These are phyloP conservation scores for Dactylorhiza incarnata DNA, from an alignment of 106 monocot species.

Conservation along the genomic window DNA sequence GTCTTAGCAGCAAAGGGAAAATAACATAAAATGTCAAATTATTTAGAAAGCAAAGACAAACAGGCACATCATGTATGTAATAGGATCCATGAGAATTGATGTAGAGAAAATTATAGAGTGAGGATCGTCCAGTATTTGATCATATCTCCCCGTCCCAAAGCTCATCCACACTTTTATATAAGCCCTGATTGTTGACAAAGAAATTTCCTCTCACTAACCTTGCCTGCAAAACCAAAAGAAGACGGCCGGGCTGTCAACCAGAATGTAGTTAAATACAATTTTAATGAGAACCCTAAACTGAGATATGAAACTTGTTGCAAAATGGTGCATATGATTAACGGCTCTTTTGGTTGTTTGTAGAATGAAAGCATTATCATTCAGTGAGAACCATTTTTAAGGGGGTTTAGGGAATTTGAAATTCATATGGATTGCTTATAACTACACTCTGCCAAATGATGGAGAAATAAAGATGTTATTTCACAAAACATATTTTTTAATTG, in stretches of 20 bases:
- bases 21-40: not conserved
- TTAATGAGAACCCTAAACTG: too few species aligned
- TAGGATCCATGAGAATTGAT: not conserved
- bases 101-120: not conserved
- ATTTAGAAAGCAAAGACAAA: not conserved
- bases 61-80: not conserved
- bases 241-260: not conserved
- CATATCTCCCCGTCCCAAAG: conserved; percentile 3
- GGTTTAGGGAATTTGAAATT: too few species aligned
- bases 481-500: too few species aligned
- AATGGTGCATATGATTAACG: too few species aligned
- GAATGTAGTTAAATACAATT: not conserved
- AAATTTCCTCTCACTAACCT: not conserved
- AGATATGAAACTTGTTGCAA: too few species aligned
- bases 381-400: too few species aligned
- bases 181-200: not conserved
- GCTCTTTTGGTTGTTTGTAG: too few species aligned
- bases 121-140: not conserved
- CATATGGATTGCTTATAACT: too few species aligned
- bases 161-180: conserved; percentile 6
- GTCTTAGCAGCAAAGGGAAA: too few species aligned
- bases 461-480: too few species aligned
- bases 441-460: too few species aligned
- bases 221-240: not conserved
- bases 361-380: too few species aligned